Percentiles rank a stretch among this genome's conserved stretches.
Conservation (phyloP, 2,329 filamentous ascomycete genomes). For the Penicillium rolfsii region DNA sequence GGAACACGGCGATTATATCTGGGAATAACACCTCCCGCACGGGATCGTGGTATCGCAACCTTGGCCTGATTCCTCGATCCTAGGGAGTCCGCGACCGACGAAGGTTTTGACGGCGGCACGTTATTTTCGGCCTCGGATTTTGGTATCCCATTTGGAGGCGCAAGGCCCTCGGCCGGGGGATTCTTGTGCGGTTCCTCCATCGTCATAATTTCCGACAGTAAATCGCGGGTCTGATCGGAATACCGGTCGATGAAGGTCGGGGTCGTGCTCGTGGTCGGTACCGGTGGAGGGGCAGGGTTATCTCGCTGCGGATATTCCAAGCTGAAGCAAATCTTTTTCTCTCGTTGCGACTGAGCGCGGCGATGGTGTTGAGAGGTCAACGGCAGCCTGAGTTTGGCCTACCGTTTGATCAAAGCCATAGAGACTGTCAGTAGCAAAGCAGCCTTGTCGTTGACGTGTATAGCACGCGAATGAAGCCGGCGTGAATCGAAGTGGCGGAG, state of each 20-base stretch:
- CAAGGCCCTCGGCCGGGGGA: slow-evolving; percentile 3
- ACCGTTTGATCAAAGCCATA: slow-evolving; percentile 5
- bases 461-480: neutral
- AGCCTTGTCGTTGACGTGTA: neutral
- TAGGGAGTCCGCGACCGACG: slow-evolving; percentile 17
- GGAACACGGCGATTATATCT: slow-evolving; percentile 28
- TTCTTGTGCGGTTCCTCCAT: slow-evolving; percentile 16
- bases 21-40: slow-evolving; percentile 23
- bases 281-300: slow-evolving; percentile 5
- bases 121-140: neutral
- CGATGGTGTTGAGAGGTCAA: neutral
- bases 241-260: neutral
- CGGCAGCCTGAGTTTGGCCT: slow-evolving; percentile 1
- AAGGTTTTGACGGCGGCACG: slow-evolving; percentile 1
- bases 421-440: neutral
- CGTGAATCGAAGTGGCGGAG: slow-evolving; percentile 11
- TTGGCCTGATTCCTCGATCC: slow-evolving; percentile 17
- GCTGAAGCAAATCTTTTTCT: slow-evolving; percentile 1
- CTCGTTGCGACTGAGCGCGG: slow-evolving; percentile 1
- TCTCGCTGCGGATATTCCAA: slow-evolving; percentile 4
- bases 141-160: neutral
- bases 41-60: slow-evolving; percentile 39
- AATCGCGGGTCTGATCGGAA: neutral
- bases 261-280: neutral
- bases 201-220: slow-evolving; percentile 21